These are phyloP conservation scores for Linderniella brevidens DNA, from an alignment of 257 asterid genomes.

Conservation along the genomic window DNA sequence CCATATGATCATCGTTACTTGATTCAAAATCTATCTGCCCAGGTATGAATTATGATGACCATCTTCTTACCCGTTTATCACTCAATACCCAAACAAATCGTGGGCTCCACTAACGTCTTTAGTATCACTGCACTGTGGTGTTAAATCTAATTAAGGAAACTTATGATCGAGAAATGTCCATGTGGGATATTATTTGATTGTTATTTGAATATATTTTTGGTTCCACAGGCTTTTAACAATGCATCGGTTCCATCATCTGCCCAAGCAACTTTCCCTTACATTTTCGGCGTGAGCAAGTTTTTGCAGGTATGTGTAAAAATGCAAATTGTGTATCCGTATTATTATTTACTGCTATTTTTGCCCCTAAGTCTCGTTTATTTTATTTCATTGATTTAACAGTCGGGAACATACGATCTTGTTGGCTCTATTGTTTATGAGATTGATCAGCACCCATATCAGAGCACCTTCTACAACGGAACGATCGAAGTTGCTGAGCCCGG, in stretches of 20 bases:
- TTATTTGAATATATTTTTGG: neutral
- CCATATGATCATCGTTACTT: conserved; percentile 61
- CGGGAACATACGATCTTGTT: conserved; percentile 87
- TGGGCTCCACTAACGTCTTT: too few relatives aligned
- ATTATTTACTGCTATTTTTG: conserved; percentile 8
- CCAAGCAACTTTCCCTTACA: conserved; percentile 85
- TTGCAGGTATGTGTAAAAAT: conserved; percentile 46
- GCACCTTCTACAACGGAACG: conserved; percentile 79
- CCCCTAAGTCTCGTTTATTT: neutral
- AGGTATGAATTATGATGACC: conserved; percentile 38
- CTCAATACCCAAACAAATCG: too few relatives aligned
- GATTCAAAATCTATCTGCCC: conserved; percentile 78
- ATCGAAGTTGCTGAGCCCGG: conserved; percentile 84
- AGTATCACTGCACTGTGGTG: too few relatives aligned
- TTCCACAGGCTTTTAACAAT: conserved; percentile 54
- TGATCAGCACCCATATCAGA: conserved; percentile 69
- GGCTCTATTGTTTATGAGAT: conserved; percentile 84
- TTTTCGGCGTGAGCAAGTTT: conserved; percentile 86
- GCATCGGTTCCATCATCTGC: conserved; percentile 88
- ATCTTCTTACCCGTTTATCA: too few relatives aligned
- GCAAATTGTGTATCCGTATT: neutral
- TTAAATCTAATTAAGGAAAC: too few relatives aligned
- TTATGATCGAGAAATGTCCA: too few relatives aligned
- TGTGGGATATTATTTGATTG: too few relatives aligned
- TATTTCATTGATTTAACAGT: conserved; percentile 25